Conservation (phyloP, 2,329 filamentous ascomycete species). For the Aspergillus latus region DNA sequence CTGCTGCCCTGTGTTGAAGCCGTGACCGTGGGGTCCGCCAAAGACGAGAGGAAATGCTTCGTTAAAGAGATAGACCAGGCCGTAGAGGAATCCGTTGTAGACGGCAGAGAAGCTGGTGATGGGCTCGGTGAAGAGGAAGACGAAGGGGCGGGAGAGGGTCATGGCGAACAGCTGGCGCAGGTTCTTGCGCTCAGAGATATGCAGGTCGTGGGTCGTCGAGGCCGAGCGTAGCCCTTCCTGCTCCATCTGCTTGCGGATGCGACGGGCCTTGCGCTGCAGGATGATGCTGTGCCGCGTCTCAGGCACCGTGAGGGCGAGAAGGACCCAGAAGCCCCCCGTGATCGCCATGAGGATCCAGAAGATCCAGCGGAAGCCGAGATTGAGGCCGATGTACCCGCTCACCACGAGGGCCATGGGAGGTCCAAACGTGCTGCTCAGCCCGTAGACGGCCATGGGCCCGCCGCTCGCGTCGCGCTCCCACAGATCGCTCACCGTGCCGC, state of each 20-base stretch:
- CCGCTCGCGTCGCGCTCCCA: conserved; percentile 35
- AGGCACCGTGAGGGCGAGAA: conserved; percentile 49
- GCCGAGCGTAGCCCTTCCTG: conserved; percentile 58
- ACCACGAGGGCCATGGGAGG: conserved; percentile 37
- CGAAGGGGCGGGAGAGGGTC: conserved; percentile 64
- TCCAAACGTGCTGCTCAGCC: conserved; percentile 37
- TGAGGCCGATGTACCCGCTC: conserved; percentile 34
- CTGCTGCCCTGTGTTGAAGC: conserved; percentile 48
- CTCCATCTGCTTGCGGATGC: conserved; percentile 44
- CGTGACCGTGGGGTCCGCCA: conserved; percentile 61
- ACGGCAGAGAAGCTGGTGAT: conserved; percentile 31
- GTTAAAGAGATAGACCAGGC: conserved; percentile 72
- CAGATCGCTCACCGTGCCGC: conserved; percentile 32
- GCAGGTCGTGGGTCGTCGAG: conserved; percentile 51
- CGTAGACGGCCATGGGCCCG: conserved; percentile 38
- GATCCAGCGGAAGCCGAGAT: conserved; percentile 47
- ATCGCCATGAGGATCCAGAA: conserved; percentile 63
- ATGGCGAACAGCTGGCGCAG: conserved; percentile 70
- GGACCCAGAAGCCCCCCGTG: conserved; percentile 51
- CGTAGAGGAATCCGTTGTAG: conserved; percentile 60
- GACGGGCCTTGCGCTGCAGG: conserved; percentile 57
- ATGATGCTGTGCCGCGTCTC: conserved; percentile 59
- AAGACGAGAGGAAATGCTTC: conserved; percentile 68
- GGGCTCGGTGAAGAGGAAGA: conserved; percentile 32
- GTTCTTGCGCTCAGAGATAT: conserved; percentile 57